Evolutionary conservation across 2,329 filamentous ascomycete genomes (phyloP), one percentile per base, ranked within the genome.

Genomic region (Cytospora schulzeri): DNA sequence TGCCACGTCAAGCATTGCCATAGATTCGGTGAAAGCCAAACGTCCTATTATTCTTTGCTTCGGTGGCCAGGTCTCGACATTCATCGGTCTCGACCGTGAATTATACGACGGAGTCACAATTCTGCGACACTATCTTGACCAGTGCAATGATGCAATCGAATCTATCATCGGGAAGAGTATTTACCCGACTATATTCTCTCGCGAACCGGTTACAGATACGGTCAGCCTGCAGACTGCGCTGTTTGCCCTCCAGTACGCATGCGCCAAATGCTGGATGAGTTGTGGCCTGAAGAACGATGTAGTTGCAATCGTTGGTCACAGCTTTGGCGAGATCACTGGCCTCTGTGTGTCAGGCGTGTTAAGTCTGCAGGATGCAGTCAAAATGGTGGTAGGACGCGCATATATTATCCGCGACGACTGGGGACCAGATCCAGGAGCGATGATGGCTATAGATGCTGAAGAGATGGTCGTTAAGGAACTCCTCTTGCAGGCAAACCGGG

Each of bases 271-370:
- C 24, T 79, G 78, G 78, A 74, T 79, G 0, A 75, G 76, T 52
- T 72, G 68, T 7, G 77, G 78, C 2, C 19, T 77, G 6, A 33
- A 67, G 45, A 29, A 26, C 1, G 64, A 28, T 2, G 33, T 35
- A 11, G 41, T 50, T 19, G 71, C 71, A 1, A 66, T 78, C 0
- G 71, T 80, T 0, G 79, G 79, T 11, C 78, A 81, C 66, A 78
- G 74, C 65, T 77, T 80, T 26, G 80, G 80, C 3, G 74, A 81
- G 68, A 69, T 81, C 6, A 76, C 75, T 0, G 78, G 78, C 0
- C 69, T 79, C 0, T 77, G 75, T 60, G 64, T 80, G 0, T 69
- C 76, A 0, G 74, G 75, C 0, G 67, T 69, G 0, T 59, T 80
- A 4, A 68, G 62, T 0, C 60, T 79, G 0, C 8, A 60, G 3